Percentiles rank a stretch among this genome's conserved stretches.
Evolutionary conservation across 116 monocot genomes (phyloP).

Genomic region (Iris pallida): DNA sequence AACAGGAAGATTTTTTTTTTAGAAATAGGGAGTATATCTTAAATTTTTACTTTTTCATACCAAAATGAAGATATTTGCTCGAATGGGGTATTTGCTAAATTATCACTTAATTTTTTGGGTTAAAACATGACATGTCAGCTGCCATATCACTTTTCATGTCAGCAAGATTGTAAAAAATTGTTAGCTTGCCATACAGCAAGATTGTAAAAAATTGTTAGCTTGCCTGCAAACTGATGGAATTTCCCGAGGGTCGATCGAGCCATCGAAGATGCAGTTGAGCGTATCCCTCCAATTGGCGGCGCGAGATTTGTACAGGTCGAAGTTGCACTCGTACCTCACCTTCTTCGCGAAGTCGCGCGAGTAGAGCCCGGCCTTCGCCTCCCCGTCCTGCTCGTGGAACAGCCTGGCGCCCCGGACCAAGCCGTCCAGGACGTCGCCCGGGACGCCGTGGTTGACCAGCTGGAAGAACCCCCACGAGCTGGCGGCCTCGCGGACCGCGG

Average conservation of each 20-base stretch:
- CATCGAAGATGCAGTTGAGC: constrained; percentile 18
- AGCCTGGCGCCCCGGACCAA: constrained; percentile 16
- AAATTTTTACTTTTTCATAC: no score
- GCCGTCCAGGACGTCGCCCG: constrained; percentile 14
- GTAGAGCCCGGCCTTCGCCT: constrained; percentile 34
- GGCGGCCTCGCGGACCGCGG: constrained; percentile 15
- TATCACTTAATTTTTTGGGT: no score
- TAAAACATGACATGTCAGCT: no score
- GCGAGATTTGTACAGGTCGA: constrained; percentile 29
- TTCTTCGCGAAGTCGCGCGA: constrained; percentile 27
- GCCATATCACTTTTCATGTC: no score
- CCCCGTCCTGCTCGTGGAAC: constrained; percentile 31
- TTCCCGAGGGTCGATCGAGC: constrained; percentile 26
- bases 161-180: no score
- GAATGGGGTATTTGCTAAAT: no score
- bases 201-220: no score
- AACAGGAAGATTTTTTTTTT: no score
- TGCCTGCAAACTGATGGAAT: constrained; percentile 37
- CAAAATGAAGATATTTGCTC: no score
- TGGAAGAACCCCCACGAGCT: constrained; percentile 53
- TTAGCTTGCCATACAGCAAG: no score
- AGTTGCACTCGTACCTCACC: constrained; percentile 37
- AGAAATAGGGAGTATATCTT: no score
- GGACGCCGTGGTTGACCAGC: constrained; percentile 39
- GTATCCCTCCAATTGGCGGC: constrained; percentile 55